Evolutionary conservation across 768 basidiomycete species (phyloP).

Genomic region (Panaeolus papilionaceus): DNA sequence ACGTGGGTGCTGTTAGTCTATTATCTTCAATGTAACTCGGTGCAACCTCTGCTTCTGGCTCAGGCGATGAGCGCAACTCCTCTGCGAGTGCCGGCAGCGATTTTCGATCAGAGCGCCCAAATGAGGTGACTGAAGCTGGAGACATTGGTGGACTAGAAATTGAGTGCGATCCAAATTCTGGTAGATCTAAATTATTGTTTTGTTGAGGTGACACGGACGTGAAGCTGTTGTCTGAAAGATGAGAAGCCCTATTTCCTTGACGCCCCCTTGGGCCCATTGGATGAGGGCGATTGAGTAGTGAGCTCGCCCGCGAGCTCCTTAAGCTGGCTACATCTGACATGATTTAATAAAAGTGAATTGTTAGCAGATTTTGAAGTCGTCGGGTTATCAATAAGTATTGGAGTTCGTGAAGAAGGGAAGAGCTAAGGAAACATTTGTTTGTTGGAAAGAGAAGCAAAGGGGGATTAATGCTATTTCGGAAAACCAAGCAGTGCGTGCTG

Average conservation of each 20-base stretch:
- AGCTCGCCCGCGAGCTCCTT: constrained; percentile 16
- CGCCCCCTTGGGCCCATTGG: constrained; percentile 23
- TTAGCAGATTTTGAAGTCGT: background rate
- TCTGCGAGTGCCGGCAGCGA: constrained; percentile 16
- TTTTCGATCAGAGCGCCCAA: constrained; percentile 14
- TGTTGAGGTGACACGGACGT: constrained; percentile 10
- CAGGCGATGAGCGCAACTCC: constrained; percentile 8
- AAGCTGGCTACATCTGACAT: constrained; percentile 18
- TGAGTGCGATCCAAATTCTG: constrained; percentile 9
- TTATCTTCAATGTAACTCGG: constrained; percentile 1
- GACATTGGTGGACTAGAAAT: constrained; percentile 17
- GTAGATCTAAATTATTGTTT: background rate
- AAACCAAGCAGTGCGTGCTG: constrained; percentile 6
- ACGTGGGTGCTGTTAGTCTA: background rate
- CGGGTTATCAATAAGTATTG: background rate
- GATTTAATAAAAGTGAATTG: constrained; percentile 3
- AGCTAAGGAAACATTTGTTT: constrained; percentile 11
- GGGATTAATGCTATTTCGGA: background rate
- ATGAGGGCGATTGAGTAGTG: constrained; percentile 20
- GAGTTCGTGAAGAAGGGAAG: constrained; percentile 8
- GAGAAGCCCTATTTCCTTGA: constrained; percentile 16
- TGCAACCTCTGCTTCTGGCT: background rate
- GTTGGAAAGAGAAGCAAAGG: background rate
- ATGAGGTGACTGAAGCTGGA: constrained; percentile 7
- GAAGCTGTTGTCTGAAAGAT: constrained; percentile 7